Conservation (phyloP, 768 basidiomycete species). For the Kondoa malvinella region DNA sequence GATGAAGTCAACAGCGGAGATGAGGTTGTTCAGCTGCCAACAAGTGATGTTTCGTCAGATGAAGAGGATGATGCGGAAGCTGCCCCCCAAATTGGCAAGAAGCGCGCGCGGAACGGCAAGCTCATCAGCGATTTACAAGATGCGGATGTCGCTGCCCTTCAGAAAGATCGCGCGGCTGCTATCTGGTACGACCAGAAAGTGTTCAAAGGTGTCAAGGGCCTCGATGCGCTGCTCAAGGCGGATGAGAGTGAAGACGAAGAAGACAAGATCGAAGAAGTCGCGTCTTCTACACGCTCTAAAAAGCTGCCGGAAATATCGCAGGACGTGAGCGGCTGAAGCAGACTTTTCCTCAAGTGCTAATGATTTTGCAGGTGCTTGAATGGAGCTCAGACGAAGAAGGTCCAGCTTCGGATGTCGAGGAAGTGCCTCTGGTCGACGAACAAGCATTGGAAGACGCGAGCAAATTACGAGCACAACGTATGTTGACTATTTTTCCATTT, state of each 20-base stretch:
- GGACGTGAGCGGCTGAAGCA: not conserved
- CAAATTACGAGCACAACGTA: slow-evolving; percentile 45
- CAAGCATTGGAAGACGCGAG: slow-evolving; percentile 52
- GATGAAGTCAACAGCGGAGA: slow-evolving; percentile 24
- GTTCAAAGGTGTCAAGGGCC: slow-evolving; percentile 50
- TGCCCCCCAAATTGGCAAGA: slow-evolving; percentile 21
- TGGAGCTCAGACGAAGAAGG: slow-evolving; percentile 26
- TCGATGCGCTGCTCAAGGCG: slow-evolving; percentile 34
- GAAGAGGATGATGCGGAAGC: slow-evolving; percentile 25
- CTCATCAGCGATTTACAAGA: slow-evolving; percentile 40
- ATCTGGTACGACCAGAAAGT: slow-evolving; percentile 94
- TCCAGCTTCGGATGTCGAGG: slow-evolving; percentile 38
- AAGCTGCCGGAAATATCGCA: not conserved
- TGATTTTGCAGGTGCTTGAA: not conserved
- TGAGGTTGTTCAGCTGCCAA: slow-evolving; percentile 24
- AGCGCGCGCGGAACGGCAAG: slow-evolving; percentile 31
- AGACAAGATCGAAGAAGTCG: slow-evolving; percentile 19
- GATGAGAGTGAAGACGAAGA: slow-evolving; percentile 32
- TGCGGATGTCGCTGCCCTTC: slow-evolving; percentile 26
- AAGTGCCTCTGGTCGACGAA: slow-evolving; percentile 65
- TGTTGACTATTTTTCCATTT: not conserved
- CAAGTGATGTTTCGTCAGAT: slow-evolving; percentile 38
- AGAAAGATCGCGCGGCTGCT: slow-evolving; percentile 41
- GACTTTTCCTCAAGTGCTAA: not conserved
- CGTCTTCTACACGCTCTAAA: not conserved